Percentiles rank a stretch among this genome's conserved stretches.
Conservation (phyloP, 1,284 basidiomycete species). For the Ustilago hordei region DNA sequence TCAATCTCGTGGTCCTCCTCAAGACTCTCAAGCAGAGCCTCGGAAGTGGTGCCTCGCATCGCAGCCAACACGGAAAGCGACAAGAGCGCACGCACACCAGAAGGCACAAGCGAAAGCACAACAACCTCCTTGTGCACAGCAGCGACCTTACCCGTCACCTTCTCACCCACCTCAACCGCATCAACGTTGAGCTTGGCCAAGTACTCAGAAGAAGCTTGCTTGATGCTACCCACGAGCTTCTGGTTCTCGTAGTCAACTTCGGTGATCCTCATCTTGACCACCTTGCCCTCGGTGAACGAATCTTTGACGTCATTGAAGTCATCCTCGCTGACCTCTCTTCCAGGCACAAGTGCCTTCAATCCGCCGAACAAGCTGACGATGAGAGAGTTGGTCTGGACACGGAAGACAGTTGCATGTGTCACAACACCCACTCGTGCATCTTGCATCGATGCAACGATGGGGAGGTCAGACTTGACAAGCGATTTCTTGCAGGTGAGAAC, state of each 20-base stretch:
- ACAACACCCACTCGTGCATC: slow-evolving; percentile 79
- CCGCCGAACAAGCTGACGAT: slow-evolving; percentile 78
- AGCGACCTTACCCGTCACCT: slow-evolving; percentile 61
- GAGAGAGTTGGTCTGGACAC: slow-evolving; percentile 56
- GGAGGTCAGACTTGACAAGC: slow-evolving; percentile 80
- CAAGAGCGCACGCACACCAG: slow-evolving; percentile 81
- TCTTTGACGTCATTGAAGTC: slow-evolving; percentile 70
- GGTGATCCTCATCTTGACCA: slow-evolving; percentile 87
- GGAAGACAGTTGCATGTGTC: slow-evolving; percentile 82
- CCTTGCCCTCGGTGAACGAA: slow-evolving; percentile 79
- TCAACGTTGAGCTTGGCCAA: slow-evolving; percentile 65
- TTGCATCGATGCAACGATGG: slow-evolving; percentile 75
- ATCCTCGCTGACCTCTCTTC: slow-evolving; percentile 56
- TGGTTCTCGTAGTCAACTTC: slow-evolving; percentile 76
- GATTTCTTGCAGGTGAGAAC: slow-evolving; percentile 92
- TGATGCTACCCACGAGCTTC: slow-evolving; percentile 86
- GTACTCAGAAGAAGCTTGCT: slow-evolving; percentile 75
- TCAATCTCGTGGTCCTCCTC: slow-evolving; percentile 80
- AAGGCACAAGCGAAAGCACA: slow-evolving; percentile 68
- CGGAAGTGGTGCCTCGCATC: slow-evolving; percentile 77
- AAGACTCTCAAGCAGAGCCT: slow-evolving; percentile 79
- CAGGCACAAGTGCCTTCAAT: slow-evolving; percentile 81
- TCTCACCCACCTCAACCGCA: slow-evolving; percentile 62
- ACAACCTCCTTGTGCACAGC: slow-evolving; percentile 66
- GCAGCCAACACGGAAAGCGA: slow-evolving; percentile 90